Evolutionary conservation across 495 filamentous ascomycete species (phyloP), one percentile per base, ranked within the genome.

Genomic region (Lepraria neglecta): DNA sequence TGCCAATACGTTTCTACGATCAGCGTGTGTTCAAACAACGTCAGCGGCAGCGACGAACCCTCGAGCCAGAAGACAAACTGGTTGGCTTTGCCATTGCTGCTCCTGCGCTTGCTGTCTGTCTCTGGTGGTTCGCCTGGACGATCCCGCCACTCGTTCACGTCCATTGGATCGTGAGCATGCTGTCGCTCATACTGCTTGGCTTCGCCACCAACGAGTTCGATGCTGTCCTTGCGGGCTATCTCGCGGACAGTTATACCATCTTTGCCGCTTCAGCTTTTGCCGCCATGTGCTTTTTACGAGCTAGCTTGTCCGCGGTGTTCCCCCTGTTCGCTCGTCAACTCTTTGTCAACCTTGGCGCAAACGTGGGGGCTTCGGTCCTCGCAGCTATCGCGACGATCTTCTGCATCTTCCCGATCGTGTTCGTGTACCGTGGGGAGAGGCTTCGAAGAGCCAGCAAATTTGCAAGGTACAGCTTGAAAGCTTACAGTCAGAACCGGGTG

Each of bases 111-210:
- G 76, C 77, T 15, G 64, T 73, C 33, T 71, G 71, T 2, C 66
- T 78, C 0, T 83, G 78, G 79, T 78, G 75, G 75, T 80, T 82
- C 57, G 76, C 71, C n/a, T 77, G 75, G 74, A 80, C 77, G 3
- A 73, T 80, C 9, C 80, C 80, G 2, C 78, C 79, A 53, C 60
- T 69, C 1, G 56, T 67, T 11, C 66, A 69, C 15, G 17, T 67
- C 12, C 65, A 63, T 24, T 83, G 80, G 80, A 68, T 75, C 19
- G 71, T 75, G 1, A 71, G 76, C 0, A 72, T 76, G 3, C 45
- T 76, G 0, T 69, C 76, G 0, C 71, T 82, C 4, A 68, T 79
- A 6, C 64, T 76, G 6, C 69, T 80, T 17, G 80, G 81, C 0
- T 82, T 77, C 63, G 77, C 78, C 0, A 66, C 77, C 38, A 80